phyloP scores from a whole-genome alignment of 2,329 filamentous ascomycete species.

The Ceratocystis papillata region DNA sequence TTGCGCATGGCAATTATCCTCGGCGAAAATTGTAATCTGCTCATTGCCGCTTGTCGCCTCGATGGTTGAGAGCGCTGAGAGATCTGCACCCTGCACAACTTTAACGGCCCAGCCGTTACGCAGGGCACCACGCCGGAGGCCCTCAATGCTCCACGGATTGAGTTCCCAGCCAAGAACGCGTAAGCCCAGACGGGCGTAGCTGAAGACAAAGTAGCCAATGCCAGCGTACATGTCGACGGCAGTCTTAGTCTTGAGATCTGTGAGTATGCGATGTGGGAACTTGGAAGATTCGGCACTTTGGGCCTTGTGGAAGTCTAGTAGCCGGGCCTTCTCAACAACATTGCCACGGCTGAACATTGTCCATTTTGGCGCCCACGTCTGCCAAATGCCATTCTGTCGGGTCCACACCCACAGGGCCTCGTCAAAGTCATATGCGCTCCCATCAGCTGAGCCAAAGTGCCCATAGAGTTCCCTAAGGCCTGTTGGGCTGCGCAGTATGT shows the following conservation, averaged over 20 bases:
- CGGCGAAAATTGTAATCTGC: constrained; percentile 55
- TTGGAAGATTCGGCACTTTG: constrained; percentile 9
- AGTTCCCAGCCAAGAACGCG: constrained; percentile 79
- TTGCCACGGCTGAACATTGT: constrained; percentile 95
- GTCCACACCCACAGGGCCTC: constrained; percentile 67
- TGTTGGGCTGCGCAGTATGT: constrained; percentile 62
- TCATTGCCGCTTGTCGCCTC: constrained; percentile 36
- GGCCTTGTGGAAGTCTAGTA: constrained; percentile 45
- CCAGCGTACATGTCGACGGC: constrained; percentile 81
- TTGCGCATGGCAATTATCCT: constrained; percentile 52
- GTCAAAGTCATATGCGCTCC: constrained; percentile 44
- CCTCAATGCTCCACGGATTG: constrained; percentile 80
- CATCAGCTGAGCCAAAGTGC: constrained; percentile 53
- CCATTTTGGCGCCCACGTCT: constrained; percentile 79
- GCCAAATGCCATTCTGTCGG: constrained; percentile 66
- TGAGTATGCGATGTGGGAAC: constrained; percentile 9
- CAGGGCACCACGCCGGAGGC: constrained; percentile 61
- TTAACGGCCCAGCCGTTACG: constrained; percentile 55
- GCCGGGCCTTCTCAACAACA: constrained; percentile 71
- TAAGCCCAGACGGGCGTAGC: constrained; percentile 62
- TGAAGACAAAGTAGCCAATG: constrained; percentile 89
- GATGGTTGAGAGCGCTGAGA: constrained; percentile 29
- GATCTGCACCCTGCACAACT: constrained; percentile 39
- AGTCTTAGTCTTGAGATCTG: constrained; percentile 10
- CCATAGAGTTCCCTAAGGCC: constrained; percentile 61